phyloP scores from a whole-genome alignment of 768 basidiomycete species.

The Lactarius deliciosus region DNA sequence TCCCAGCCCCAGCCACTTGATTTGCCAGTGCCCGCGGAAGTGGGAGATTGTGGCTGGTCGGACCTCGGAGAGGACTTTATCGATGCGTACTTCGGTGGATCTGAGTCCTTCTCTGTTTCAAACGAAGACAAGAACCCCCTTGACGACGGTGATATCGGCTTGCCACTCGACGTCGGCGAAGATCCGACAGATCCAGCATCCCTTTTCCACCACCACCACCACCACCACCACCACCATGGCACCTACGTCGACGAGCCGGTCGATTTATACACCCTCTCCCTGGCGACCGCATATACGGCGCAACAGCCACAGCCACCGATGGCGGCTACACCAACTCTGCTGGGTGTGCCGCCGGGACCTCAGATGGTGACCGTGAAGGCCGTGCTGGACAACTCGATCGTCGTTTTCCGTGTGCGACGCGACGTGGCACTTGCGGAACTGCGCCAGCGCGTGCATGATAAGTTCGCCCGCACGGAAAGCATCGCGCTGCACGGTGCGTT shows the following conservation, averaged over 20 bases:
- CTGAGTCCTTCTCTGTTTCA: constrained; percentile 13
- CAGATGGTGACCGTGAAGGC: constrained; percentile 59
- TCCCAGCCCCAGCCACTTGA: constrained; percentile 26
- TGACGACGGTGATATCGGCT: neutral
- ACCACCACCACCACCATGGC: neutral
- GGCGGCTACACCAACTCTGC: neutral
- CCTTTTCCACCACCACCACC: neutral
- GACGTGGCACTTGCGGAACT: constrained; percentile 51
- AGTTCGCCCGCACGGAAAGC: constrained; percentile 63
- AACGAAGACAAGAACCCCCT: neutral
- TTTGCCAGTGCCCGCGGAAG: constrained; percentile 29
- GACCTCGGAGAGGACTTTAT: constrained; percentile 39
- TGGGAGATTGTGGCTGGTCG: constrained; percentile 32
- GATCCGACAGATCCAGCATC: constrained; percentile 1
- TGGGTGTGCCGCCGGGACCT: constrained; percentile 17
- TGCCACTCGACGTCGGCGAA: constrained; percentile 1
- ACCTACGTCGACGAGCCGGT: neutral
- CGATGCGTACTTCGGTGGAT: constrained; percentile 46
- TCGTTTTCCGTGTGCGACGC: constrained; percentile 57
- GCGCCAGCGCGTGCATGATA: constrained; percentile 58
- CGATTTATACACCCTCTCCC: neutral
- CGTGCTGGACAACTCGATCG: constrained; percentile 56
- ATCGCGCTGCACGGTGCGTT: constrained; percentile 55
- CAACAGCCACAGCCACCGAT: constrained; percentile 26
- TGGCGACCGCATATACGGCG: neutral